These are phyloP conservation scores for Lasiodiplodia hormozganensis DNA, from an alignment of 2,329 filamentous ascomycete species.

Conservation along the genomic window DNA sequence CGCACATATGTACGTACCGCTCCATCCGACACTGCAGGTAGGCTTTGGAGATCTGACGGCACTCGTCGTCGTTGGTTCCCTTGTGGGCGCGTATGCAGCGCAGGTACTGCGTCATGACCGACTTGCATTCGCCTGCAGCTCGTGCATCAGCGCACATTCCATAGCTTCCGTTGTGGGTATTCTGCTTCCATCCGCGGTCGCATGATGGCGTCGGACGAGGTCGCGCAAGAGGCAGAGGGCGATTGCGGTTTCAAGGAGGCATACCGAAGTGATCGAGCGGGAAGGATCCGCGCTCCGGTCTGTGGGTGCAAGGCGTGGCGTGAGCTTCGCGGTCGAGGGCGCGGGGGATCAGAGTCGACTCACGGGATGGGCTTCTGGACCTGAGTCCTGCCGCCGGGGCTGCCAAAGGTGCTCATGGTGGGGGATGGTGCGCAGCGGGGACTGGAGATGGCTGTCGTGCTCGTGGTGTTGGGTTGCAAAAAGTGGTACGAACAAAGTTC, in stretches of 20 bases:
- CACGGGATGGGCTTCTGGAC: slow-evolving; percentile 74
- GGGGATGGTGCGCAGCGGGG: not conserved
- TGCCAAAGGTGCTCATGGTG: slow-evolving; percentile 70
- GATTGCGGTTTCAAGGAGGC: slow-evolving; percentile 19
- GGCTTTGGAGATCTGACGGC: slow-evolving; percentile 82
- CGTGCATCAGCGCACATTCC: not conserved
- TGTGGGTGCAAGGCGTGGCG: slow-evolving; percentile 45
- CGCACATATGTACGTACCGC: slow-evolving; percentile 63
- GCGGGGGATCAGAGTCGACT: slow-evolving; percentile 42
- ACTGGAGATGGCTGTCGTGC: not conserved
- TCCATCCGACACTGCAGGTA: slow-evolving; percentile 96
- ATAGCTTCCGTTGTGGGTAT: not conserved
- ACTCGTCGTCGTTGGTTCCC: slow-evolving; percentile 86
- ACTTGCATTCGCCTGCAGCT: slow-evolving; percentile 83
- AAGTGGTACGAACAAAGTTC: slow-evolving; percentile 20
- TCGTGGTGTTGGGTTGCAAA: slow-evolving; percentile 3
- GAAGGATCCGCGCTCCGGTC: slow-evolving; percentile 90
- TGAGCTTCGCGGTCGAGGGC: not conserved
- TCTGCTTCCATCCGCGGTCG: not conserved
- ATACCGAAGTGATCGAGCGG: slow-evolving; percentile 91
- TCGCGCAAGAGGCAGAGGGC: not conserved
- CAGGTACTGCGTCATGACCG: slow-evolving; percentile 84
- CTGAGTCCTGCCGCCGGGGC: slow-evolving; percentile 70
- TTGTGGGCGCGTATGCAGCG: slow-evolving; percentile 83
- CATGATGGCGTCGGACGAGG: not conserved